Conservation (phyloP, 805 yeast genomes). For the Isabelozyma pseudorhagii region DNA sequence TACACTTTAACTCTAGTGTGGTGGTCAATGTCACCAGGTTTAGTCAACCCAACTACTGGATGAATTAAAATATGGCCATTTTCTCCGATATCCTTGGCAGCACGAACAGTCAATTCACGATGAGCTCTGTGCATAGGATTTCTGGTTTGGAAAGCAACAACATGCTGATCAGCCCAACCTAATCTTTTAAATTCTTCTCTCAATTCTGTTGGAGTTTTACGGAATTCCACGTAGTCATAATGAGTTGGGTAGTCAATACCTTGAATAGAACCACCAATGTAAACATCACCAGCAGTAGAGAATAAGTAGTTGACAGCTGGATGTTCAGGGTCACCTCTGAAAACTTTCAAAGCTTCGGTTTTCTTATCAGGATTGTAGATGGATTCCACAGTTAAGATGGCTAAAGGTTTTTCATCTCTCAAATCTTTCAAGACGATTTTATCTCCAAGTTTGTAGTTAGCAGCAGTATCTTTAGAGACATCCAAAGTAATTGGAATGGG, state of each 20-base stretch:
- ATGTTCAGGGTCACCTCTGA: constrained; percentile 96
- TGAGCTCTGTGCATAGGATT: constrained; percentile 99
- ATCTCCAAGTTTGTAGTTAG: constrained; percentile 47
- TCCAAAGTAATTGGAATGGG: constrained; percentile 92
- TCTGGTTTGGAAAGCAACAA: constrained; percentile 97
- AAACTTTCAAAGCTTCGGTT: constrained; percentile 78
- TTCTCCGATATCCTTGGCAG: constrained; percentile 89
- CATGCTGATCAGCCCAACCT: constrained; percentile 70
- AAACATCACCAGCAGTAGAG: constrained; percentile 75
- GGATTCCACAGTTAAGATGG: constrained; percentile 76
- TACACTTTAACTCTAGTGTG: constrained; percentile 96
- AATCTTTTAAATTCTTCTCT: constrained; percentile 77
- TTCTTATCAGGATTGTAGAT: constrained; percentile 79
- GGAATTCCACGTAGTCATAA: constrained; percentile 82
- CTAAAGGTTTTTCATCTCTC: constrained; percentile 74
- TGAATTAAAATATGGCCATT: constrained; percentile 76
- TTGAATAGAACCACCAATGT: constrained; percentile 84
- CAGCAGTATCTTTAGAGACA: constrained; percentile 49
- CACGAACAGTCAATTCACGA: constrained; percentile 92
- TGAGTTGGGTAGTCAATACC: constrained; percentile 83
- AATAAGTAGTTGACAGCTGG: constrained; percentile 79
- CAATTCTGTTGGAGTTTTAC: constrained; percentile 89
- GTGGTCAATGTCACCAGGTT: constrained; percentile 97
- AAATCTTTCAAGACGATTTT: constrained; percentile 76
- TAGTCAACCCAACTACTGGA: constrained; percentile 95